Evolutionary conservation across 805 yeast genomes (phyloP), one percentile per base, ranked within the genome.

Genomic region (Lachancea thermotolerans): DNA sequence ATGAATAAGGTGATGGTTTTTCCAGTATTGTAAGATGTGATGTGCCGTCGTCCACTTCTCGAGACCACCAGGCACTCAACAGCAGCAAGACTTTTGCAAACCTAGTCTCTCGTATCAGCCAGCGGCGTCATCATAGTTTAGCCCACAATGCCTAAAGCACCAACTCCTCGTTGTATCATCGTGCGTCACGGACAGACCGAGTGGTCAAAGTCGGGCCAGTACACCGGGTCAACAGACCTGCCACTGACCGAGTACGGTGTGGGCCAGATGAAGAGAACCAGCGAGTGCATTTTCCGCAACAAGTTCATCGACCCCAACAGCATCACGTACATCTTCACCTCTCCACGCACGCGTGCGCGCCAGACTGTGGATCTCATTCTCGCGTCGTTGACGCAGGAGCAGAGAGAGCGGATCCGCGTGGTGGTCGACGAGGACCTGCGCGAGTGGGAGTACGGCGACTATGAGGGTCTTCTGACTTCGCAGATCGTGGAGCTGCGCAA

Each of bases 401-500:
- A 70, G 14, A 71, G 66, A 48, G 51, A 69, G 9, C 51, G 64
- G 6, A 72, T 81, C 40, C 68, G 73, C 8, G 56, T 74, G 37
- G 65, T 69, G 46, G 72, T 73, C 15, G 82, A 80, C 50, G 79
- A 85, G 40, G 89, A 87, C 56, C 66, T 89, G 41, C 76, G 93
- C 55, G 98, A 91, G 67, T 91, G 97, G 97, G 95, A 87, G 53
- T 91, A 91, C 58, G 98, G 98, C 54, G 93, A 86, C 59, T 91
- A 91, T 64, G 98, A 91, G 70, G 98, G 98, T 4, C 64, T 81
- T 53, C 60, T 74, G 46, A 84, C 95, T 1, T 62, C 68, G 6
- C 78, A 90, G 56, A 88, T 90, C 62, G 67, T 73, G 37, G 76
- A 70, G 11, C 64, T 78, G 52, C 77, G 95, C 60, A 66, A 67